phyloP scores from a whole-genome alignment of 306 rosid genomes.

The Arachis stenosperma region DNA sequence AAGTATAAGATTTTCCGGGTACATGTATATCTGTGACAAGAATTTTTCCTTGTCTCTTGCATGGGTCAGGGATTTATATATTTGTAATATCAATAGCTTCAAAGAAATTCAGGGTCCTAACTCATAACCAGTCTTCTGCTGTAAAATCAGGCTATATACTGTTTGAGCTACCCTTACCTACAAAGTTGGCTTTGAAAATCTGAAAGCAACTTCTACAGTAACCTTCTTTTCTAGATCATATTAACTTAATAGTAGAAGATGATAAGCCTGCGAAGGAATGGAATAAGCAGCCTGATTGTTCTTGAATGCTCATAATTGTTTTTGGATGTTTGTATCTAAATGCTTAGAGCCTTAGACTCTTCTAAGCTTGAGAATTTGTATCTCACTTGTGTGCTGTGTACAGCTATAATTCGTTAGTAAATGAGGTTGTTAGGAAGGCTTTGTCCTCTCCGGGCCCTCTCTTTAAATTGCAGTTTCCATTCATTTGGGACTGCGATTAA shows the following conservation, averaged over 20 bases:
- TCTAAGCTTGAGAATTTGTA: conserved; percentile 21
- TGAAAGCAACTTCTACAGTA: neutral
- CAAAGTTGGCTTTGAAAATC: neutral
- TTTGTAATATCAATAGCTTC: conserved; percentile 11
- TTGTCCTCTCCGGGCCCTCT: conserved; percentile 42
- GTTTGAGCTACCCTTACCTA: neutral
- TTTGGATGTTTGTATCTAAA: conserved; percentile 2
- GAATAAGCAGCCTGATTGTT: conserved; percentile 17
- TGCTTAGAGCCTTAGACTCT: conserved; percentile 13
- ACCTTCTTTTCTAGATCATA: neutral
- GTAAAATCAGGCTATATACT: neutral
- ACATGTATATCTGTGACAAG: conserved; percentile 22
- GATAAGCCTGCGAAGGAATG: conserved; percentile 10
- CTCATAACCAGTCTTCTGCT: neutral
- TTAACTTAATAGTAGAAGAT: neutral
- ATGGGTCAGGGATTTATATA: conserved; percentile 14
- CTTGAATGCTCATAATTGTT: neutral
- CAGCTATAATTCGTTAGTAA: conserved; percentile 34
- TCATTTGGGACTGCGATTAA: conserved; percentile 33
- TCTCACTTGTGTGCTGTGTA: conserved; percentile 24
- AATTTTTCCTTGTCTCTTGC: conserved; percentile 30
- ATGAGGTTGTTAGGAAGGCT: conserved; percentile 38
- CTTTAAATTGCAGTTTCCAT: conserved; percentile 29
- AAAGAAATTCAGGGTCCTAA: neutral
- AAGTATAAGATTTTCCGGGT: neutral